Evolutionary conservation across 1,284 basidiomycete species (phyloP).

Genomic region (Microbotryum saponariae): DNA sequence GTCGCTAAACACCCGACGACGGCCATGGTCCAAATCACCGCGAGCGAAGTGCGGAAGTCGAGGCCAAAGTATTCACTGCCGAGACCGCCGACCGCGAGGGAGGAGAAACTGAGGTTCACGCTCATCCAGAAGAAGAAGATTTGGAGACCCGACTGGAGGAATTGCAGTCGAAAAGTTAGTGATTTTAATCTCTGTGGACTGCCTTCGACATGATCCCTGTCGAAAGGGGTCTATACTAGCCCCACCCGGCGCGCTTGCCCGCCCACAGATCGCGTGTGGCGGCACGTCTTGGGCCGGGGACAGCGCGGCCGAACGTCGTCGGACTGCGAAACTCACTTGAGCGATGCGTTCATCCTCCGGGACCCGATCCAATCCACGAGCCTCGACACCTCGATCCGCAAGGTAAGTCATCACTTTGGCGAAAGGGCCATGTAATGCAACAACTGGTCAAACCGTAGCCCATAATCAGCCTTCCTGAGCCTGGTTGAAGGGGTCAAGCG

Average conservation of each 20-base stretch:
- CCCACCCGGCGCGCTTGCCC: background rate
- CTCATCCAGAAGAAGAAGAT: conserved; percentile 25
- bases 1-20: conserved; percentile 42
- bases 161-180: background rate
- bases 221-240: background rate
- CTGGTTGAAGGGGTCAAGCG: no score
- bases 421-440: conserved; percentile 13
- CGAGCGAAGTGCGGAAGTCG: conserved; percentile 46
- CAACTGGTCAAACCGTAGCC: background rate
- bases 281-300: no score
- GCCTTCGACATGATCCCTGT: conserved; percentile 1
- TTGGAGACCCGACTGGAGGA: background rate
- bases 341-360: conserved; percentile 17
- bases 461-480: no score
- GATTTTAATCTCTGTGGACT: conserved; percentile 3
- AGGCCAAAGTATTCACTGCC: conserved; percentile 37
- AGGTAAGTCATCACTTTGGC: conserved; percentile 7
- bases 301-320: background rate
- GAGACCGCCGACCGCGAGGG: conserved; percentile 12
- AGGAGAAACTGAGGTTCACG: conserved; percentile 25
- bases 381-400: conserved; percentile 15
- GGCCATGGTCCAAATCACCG: conserved; percentile 41
- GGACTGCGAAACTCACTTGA: background rate
- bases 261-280: no score
- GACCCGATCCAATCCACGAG: conserved; percentile 15